Percentiles rank a stretch among this genome's conserved stretches.
Evolutionary conservation across 805 yeast species (phyloP).

Genomic region (Candida ovalis): DNA sequence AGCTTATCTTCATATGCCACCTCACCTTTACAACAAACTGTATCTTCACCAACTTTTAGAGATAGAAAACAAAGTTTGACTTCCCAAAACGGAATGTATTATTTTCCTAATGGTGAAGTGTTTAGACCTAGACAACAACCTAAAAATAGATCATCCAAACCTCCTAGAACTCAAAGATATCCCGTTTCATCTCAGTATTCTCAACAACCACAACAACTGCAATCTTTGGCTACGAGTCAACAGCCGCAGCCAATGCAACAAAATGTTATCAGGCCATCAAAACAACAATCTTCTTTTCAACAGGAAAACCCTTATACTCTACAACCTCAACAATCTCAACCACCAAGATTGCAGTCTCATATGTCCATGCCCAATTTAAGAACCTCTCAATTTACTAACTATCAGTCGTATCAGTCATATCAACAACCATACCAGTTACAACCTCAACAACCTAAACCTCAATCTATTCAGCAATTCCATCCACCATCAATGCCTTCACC

Average conservation of each 20-base stretch:
- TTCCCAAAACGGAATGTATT: constrained; percentile 20
- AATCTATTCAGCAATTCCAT: too few relatives aligned
- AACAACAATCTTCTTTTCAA: background rate
- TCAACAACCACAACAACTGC: background rate
- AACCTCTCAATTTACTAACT: background rate
- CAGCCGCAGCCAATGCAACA: background rate
- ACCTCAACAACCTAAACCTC: constrained; percentile 5
- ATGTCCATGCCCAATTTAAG: constrained; percentile 17
- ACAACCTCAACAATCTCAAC: background rate
- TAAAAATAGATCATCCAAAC: constrained; percentile 35
- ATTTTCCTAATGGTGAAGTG: constrained; percentile 53
- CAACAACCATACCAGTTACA: constrained; percentile 2
- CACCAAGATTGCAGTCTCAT: constrained; percentile 1
- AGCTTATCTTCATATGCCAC: constrained; percentile 7
- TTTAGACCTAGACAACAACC: constrained; percentile 45
- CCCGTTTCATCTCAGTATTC: background rate
- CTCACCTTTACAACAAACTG: background rate
- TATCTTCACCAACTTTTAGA: constrained; percentile 1
- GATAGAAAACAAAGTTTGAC: constrained; percentile 7
- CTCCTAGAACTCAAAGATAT: constrained; percentile 23
- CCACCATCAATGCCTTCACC: too few relatives aligned
- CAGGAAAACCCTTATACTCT: background rate
- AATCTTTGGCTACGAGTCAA: too few relatives aligned
- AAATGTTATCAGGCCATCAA: background rate
- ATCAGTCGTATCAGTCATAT: background rate